phyloP scores from a whole-genome alignment of 768 basidiomycete species.

The Pleurotus ostreatus region DNA sequence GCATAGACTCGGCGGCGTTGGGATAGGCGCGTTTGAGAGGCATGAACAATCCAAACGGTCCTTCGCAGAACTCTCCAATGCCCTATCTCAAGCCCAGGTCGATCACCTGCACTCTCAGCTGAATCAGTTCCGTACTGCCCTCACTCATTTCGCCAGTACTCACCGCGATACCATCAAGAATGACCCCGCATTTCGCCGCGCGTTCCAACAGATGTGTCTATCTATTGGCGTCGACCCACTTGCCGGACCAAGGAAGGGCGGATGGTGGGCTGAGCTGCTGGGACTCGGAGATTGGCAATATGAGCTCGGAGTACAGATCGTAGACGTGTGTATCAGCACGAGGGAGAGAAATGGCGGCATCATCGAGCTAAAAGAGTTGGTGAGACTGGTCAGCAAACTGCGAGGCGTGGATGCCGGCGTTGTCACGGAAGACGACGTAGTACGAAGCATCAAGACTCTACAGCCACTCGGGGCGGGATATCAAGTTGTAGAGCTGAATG shows the following conservation, averaged over 20 bases:
- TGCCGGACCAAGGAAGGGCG: slow-evolving; percentile 78
- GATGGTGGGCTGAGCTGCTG: slow-evolving; percentile 90
- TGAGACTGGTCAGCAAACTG: slow-evolving; percentile 73
- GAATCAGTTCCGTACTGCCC: slow-evolving; percentile 75
- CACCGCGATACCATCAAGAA: slow-evolving; percentile 82
- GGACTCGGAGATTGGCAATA: slow-evolving; percentile 93
- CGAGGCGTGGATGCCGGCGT: slow-evolving; percentile 64
- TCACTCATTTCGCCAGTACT: slow-evolving; percentile 73
- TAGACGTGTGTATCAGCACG: slow-evolving; percentile 87
- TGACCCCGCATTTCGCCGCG: slow-evolving; percentile 85
- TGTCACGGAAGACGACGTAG: slow-evolving; percentile 83
- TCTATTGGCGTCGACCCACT: slow-evolving; percentile 94
- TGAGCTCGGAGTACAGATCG: slow-evolving; percentile 93
- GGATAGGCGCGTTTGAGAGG: slow-evolving; percentile 86
- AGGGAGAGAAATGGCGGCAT: slow-evolving; percentile 89
- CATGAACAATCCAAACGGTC: slow-evolving; percentile 78
- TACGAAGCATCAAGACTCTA: slow-evolving; percentile 80
- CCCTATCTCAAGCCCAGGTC: slow-evolving; percentile 74
- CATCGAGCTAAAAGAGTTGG: slow-evolving; percentile 83
- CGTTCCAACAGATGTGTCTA: slow-evolving; percentile 94
- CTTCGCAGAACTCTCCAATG: slow-evolving; percentile 76
- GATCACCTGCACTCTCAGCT: slow-evolving; percentile 79
- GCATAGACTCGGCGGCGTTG: slow-evolving; percentile 78
- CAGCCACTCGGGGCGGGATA: slow-evolving; percentile 91
- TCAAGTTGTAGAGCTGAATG: slow-evolving; percentile 72